These are phyloP conservation scores for Starmera dryadoides DNA, from an alignment of 805 yeast species.

Conservation along the genomic window DNA sequence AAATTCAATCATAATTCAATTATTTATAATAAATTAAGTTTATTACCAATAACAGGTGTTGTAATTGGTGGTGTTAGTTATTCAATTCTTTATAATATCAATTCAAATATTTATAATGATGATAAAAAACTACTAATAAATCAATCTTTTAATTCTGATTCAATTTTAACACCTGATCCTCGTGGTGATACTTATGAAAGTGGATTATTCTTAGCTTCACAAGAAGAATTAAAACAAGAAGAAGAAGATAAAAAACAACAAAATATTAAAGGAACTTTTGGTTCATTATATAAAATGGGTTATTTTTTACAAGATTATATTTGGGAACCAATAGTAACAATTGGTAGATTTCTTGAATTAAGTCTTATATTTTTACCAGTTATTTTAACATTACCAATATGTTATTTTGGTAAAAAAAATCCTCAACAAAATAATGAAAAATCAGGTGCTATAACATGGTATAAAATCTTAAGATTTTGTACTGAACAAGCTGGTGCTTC, in stretches of 20 bases:
- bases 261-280: slow-evolving; percentile 9
- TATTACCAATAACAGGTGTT: too few species aligned
- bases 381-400: slow-evolving; percentile 53
- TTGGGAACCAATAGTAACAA: slow-evolving; percentile 62
- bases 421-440: slow-evolving; percentile 30
- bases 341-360: slow-evolving; percentile 64
- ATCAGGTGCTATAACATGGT: slow-evolving; percentile 70
- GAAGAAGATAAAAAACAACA: slow-evolving; percentile 25
- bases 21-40: too few species aligned
- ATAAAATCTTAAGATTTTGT: slow-evolving; percentile 47
- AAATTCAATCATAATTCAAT: too few species aligned
- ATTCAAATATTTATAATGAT: too few species aligned
- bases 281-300: slow-evolving; percentile 31
- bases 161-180: slow-evolving; percentile 27
- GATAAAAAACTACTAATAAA: too few species aligned
- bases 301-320: slow-evolving; percentile 46
- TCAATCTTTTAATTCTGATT: not conserved
- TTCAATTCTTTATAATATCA: too few species aligned
- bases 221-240: slow-evolving; percentile 40
- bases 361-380: slow-evolving; percentile 65
- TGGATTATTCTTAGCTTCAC: slow-evolving; percentile 57
- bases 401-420: slow-evolving; percentile 21
- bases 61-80: too few species aligned
- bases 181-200: slow-evolving; percentile 61
- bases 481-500: slow-evolving; percentile 91